Conservation (phyloP, 345 rosid species). For the Citrus maxima region DNA sequence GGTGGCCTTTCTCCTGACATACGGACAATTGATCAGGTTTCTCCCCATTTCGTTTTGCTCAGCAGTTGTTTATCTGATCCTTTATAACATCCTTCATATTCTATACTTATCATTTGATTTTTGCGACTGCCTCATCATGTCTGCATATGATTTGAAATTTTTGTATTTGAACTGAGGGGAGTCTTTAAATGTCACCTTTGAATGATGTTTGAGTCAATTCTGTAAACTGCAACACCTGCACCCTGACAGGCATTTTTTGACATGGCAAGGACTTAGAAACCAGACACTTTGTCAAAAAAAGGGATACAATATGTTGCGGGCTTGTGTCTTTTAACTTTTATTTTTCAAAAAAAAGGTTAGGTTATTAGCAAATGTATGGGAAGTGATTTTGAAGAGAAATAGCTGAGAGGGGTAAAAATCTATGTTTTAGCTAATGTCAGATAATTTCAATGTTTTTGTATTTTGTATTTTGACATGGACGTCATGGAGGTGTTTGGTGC, state of each 20-base stretch:
- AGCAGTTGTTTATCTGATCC: background rate
- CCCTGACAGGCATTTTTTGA: background rate
- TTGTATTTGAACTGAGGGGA: background rate
- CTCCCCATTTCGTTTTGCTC: background rate
- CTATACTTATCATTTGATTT: background rate
- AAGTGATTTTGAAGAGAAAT: background rate
- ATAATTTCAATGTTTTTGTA: background rate
- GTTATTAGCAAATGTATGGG: background rate
- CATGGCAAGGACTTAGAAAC: background rate
- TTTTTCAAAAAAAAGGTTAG: background rate
- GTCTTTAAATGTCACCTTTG: background rate
- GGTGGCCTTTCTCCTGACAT: constrained; percentile 99
- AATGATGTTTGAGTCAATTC: constrained; percentile 1
- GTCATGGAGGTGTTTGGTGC: background rate
- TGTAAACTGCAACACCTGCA: background rate
- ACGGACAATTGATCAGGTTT: constrained; percentile 96
- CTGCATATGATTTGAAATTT: background rate
- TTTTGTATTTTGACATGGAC: background rate
- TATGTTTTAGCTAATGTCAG: background rate
- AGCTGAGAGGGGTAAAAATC: background rate
- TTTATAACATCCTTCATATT: background rate
- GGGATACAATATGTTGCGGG: background rate
- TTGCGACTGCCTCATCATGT: background rate
- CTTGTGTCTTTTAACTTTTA: background rate
- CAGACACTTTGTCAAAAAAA: background rate